A percentile compares a stretch with the other conserved stretches of the same genome.
Conservation (phyloP, 2,329 filamentous ascomycete species). For the Metarhizium album region DNA sequence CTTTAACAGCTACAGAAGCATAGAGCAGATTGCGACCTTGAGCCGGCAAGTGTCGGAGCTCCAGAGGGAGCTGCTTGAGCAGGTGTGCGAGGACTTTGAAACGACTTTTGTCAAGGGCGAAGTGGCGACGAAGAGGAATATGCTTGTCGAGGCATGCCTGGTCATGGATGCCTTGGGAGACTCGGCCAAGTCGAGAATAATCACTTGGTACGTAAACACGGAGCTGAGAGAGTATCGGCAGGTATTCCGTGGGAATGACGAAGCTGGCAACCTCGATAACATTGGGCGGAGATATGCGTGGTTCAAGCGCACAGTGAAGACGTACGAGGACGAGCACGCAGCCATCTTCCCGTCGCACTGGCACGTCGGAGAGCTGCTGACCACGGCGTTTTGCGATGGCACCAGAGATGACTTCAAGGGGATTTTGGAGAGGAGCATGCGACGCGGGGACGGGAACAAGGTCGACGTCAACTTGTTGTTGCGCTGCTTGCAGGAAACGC, state of each 20-base stretch:
- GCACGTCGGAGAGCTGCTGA: slow-evolving; percentile 82
- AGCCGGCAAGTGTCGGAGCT: slow-evolving; percentile 89
- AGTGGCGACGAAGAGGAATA: slow-evolving; percentile 55
- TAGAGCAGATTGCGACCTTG: slow-evolving; percentile 91
- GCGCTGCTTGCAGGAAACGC: slow-evolving; percentile 84
- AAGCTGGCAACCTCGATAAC: slow-evolving; percentile 92
- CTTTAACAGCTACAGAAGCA: slow-evolving; percentile 95
- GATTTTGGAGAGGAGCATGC: slow-evolving; percentile 80
- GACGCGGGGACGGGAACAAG: slow-evolving; percentile 62
- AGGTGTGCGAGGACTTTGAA: slow-evolving; percentile 99
- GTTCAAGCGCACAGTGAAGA: slow-evolving; percentile 93
- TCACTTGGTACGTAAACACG: slow-evolving; percentile 98
- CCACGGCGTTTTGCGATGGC: slow-evolving; percentile 88
- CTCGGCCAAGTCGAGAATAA: slow-evolving; percentile 65
- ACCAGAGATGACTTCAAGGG: slow-evolving; percentile 92
- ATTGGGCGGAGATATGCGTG: slow-evolving; percentile 91
- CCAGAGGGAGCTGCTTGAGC: slow-evolving; percentile 84
- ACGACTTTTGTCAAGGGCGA: slow-evolving; percentile 86
- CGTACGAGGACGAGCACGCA: slow-evolving; percentile 87
- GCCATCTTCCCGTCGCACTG: slow-evolving; percentile 78
- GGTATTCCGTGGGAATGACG: slow-evolving; percentile 91
- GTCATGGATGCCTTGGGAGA: slow-evolving; percentile 95
- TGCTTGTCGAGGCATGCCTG: slow-evolving; percentile 75
- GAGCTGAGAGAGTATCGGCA: slow-evolving; percentile 91
- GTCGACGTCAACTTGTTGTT: slow-evolving; percentile 85